Percentiles rank a stretch among this genome's conserved stretches.
These are phyloP conservation scores for Wickerhamiella galacta DNA, from an alignment of 805 yeast species.

Conservation along the genomic window DNA sequence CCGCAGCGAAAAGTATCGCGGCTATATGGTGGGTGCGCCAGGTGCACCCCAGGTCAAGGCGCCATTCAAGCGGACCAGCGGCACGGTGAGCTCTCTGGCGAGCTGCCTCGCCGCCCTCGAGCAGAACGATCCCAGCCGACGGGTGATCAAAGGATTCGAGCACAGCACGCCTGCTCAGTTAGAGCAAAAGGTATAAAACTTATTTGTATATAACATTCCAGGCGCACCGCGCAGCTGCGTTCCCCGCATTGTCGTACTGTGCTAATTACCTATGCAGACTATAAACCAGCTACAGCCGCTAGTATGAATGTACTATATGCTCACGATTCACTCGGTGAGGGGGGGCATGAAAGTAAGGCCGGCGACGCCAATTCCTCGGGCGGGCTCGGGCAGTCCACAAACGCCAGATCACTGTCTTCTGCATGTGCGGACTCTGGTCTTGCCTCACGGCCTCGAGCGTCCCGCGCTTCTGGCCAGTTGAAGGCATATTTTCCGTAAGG, in stretches of 20 bases:
- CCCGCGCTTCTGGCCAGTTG: too few species aligned
- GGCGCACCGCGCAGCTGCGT: slow-evolving; percentile 8
- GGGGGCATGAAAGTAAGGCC: slow-evolving; percentile 14
- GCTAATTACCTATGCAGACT: too few species aligned
- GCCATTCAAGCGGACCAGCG: slow-evolving; percentile 7
- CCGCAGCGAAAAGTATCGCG: slow-evolving; percentile 52
- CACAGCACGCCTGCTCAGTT: neutral
- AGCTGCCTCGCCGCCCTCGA: slow-evolving; percentile 11
- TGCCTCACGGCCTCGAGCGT: too few species aligned
- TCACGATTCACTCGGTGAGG: slow-evolving; percentile 13
- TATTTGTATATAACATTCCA: neutral
- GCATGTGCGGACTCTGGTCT: neutral
- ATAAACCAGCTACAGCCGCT: too few species aligned
- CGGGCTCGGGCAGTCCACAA: slow-evolving; percentile 3
- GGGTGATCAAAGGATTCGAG: neutral
- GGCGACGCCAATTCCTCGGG: slow-evolving; percentile 9
- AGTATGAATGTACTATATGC: too few species aligned
- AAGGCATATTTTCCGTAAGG: too few species aligned
- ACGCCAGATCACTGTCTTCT: slow-evolving; percentile 1
- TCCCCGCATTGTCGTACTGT: too few species aligned
- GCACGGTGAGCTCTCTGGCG: slow-evolving; percentile 12
- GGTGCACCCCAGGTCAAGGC: slow-evolving; percentile 20
- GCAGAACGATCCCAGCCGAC: slow-evolving; percentile 6
- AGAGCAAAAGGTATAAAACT: neutral
- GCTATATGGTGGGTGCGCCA: slow-evolving; percentile 65